These are phyloP conservation scores for Ceratocystis variospora DNA, from an alignment of 2,329 filamentous ascomycete species.

Conservation along the genomic window DNA sequence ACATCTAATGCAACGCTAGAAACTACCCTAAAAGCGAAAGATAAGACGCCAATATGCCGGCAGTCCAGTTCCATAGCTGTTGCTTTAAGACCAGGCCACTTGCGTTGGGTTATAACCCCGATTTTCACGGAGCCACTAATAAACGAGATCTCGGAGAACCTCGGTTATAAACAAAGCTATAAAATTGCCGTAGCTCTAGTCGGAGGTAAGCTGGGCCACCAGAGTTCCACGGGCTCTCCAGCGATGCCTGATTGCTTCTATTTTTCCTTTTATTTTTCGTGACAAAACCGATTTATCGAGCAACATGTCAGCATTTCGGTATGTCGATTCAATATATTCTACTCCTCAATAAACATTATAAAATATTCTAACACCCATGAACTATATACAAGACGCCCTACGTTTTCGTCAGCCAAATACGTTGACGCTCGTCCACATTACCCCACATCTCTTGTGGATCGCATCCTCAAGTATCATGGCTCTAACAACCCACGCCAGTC, in stretches of 20 bases:
- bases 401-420: slow-evolving; percentile 44
- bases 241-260: not conserved
- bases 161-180: not conserved
- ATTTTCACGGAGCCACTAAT: too few species aligned
- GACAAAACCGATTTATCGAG: too few species aligned
- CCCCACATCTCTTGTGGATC: slow-evolving; percentile 39
- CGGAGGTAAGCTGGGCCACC: not conserved
- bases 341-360: not conserved
- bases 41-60: not conserved
- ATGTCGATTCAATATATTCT: slow-evolving; percentile 10
- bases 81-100: not conserved
- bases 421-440: slow-evolving; percentile 48
- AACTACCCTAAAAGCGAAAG: not conserved
- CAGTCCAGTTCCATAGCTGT: not conserved
- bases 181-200: not conserved
- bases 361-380: slow-evolving; percentile 5
- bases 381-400: slow-evolving; percentile 31
- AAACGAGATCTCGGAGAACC: not conserved
- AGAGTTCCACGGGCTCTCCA: not conserved
- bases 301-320: slow-evolving; percentile 23
- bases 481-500: slow-evolving; percentile 18
- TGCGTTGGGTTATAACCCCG: not conserved
- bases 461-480: slow-evolving; percentile 41
- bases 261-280: not conserved
- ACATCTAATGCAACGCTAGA: too few species aligned